A percentile compares a stretch with the other conserved stretches of the same genome.
These are phyloP conservation scores for Annona cherimola DNA, from an alignment of 164 flowering plant genomes.

Conservation along the genomic window DNA sequence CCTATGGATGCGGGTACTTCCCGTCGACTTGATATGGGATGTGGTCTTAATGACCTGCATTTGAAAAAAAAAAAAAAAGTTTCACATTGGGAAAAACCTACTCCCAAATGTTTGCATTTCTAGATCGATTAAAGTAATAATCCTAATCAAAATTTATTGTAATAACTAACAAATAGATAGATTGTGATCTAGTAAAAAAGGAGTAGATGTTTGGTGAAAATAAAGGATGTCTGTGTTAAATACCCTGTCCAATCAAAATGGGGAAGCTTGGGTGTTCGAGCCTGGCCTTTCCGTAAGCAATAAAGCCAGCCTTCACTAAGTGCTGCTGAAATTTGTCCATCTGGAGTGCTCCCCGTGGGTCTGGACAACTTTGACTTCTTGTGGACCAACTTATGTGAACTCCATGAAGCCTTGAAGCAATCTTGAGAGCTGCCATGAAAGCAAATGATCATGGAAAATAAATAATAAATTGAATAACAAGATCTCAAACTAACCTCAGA, in stretches of 20 bases:
- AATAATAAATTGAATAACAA: not conserved
- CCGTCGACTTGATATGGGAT: conserved; percentile 73
- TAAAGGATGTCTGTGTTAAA: conserved; percentile 1
- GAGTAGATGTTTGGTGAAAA: not conserved
- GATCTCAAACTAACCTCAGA: not conserved
- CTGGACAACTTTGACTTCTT: conserved; percentile 52
- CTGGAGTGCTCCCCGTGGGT: conserved; percentile 21
- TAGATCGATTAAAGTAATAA: no score
- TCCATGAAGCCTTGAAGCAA: conserved; percentile 95
- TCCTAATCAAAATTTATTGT: not conserved
- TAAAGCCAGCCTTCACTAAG: conserved; percentile 70
- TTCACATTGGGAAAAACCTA: not conserved
- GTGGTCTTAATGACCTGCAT: conserved; percentile 64
- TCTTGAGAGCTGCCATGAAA: conserved; percentile 69
- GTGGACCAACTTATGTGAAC: conserved; percentile 85
- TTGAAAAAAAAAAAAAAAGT: not conserved
- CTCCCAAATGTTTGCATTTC: not conserved
- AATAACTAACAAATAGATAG: not conserved
- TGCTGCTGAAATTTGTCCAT: conserved; percentile 34
- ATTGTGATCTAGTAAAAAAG: not conserved
- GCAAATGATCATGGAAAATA: not conserved
- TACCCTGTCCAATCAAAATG: conserved; percentile 98
- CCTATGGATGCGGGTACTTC: conserved; percentile 66
- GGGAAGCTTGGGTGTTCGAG: conserved; percentile 70
- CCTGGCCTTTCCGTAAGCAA: conserved; percentile 80